A percentile compares a stretch with the other conserved stretches of the same genome.
These are phyloP conservation scores for Ulmus americana DNA, from an alignment of 331 rosid species.

Conservation along the genomic window DNA sequence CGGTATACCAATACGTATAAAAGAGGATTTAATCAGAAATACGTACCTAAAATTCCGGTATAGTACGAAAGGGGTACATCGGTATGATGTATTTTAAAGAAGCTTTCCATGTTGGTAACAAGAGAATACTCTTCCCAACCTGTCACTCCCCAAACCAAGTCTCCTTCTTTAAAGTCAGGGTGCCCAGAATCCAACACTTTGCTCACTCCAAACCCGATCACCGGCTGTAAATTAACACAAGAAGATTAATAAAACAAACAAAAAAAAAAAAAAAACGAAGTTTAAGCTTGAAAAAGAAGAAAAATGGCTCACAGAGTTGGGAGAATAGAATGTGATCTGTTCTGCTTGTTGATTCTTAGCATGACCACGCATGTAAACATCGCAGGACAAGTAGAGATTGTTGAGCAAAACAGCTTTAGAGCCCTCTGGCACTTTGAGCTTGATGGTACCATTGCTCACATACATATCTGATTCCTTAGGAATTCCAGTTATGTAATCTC, in stretches of 20 bases:
- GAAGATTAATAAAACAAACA: neutral
- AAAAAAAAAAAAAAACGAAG: too few relatives aligned
- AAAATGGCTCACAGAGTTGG: neutral
- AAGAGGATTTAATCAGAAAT: too few relatives aligned
- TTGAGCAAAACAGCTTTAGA: slow-evolving; percentile 10
- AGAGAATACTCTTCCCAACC: slow-evolving; percentile 5
- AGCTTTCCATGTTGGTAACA: neutral
- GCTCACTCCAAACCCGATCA: neutral
- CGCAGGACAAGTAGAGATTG: slow-evolving; percentile 20
- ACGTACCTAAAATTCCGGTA: slow-evolving; percentile 1
- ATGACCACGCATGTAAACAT: slow-evolving; percentile 7
- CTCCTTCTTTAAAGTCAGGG: neutral
- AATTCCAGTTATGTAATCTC: neutral
- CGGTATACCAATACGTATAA: too few relatives aligned
- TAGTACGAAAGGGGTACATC: slow-evolving; percentile 9
- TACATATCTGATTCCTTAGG: slow-evolving; percentile 6
- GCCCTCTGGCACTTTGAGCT: slow-evolving; percentile 8
- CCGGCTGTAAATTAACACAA: neutral
- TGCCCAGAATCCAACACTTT: slow-evolving; percentile 3
- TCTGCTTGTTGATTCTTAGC: neutral
- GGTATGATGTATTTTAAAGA: slow-evolving; percentile 4
- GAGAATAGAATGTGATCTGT: neutral
- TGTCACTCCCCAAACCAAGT: neutral
- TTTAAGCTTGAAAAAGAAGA: neutral
- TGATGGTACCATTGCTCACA: neutral